These are phyloP conservation scores for Citrullus amarus DNA, from an alignment of 306 rosid species.

Conservation along the genomic window DNA sequence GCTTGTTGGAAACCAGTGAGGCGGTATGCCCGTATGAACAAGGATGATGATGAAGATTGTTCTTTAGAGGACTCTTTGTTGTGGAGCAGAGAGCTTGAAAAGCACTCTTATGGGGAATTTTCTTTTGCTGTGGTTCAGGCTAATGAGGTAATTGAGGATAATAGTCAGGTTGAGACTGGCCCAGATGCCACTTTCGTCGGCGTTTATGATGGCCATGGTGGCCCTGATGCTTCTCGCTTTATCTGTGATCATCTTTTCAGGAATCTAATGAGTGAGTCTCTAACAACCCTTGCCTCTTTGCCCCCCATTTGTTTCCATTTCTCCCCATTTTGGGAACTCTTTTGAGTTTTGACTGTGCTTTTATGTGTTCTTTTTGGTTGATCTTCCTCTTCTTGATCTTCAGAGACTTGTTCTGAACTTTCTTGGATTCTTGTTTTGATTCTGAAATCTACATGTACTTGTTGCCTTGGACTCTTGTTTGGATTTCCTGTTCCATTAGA, in stretches of 20 bases:
- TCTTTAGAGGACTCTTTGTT: slow-evolving; percentile 42
- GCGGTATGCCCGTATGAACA: slow-evolving; percentile 76
- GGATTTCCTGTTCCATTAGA: neutral
- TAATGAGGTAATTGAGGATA: slow-evolving; percentile 62
- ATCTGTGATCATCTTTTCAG: slow-evolving; percentile 50
- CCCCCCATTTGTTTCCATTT: neutral
- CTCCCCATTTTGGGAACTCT: neutral
- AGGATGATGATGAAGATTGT: slow-evolving; percentile 44
- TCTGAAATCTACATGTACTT: neutral
- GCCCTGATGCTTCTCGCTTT: slow-evolving; percentile 55
- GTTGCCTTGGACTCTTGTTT: neutral
- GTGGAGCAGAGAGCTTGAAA: slow-evolving; percentile 60
- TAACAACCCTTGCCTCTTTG: neutral
- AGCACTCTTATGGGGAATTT: slow-evolving; percentile 61
- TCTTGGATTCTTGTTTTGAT: neutral
- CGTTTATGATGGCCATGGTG: slow-evolving; percentile 91
- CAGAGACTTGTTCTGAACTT: neutral
- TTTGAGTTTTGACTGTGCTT: neutral
- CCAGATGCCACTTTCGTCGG: slow-evolving; percentile 58
- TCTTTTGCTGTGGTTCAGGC: slow-evolving; percentile 81
- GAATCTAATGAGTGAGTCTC: slow-evolving; percentile 48
- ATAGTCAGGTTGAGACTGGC: slow-evolving; percentile 76
- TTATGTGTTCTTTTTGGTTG: neutral
- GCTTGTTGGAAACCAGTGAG: slow-evolving; percentile 84
- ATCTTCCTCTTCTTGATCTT: neutral